A percentile compares a stretch with the other conserved stretches of the same genome.
These are phyloP conservation scores for Jasminum sambac DNA, from an alignment of 257 asterid species.

Conservation along the genomic window DNA sequence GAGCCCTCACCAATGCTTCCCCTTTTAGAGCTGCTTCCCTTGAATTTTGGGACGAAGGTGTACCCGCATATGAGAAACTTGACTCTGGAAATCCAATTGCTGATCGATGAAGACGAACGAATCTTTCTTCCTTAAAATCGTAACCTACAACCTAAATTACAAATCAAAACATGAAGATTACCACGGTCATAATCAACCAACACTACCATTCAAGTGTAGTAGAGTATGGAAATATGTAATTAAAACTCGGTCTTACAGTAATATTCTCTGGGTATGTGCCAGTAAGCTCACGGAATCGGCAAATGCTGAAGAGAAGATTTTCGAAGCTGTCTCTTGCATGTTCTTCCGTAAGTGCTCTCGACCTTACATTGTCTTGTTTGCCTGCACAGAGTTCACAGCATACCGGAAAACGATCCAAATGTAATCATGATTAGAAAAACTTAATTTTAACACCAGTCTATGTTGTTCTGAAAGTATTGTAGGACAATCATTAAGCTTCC, in stretches of 20 bases:
- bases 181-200: slow-evolving; percentile 5
- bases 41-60: slow-evolving; percentile 71
- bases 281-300: slow-evolving; percentile 94
- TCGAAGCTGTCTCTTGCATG: slow-evolving; percentile 90
- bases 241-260: slow-evolving; percentile 60
- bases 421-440: neutral
- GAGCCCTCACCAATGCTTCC: slow-evolving; percentile 72
- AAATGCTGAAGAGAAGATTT: slow-evolving; percentile 82
- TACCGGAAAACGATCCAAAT: neutral
- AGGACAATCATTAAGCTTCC: neutral
- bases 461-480: neutral
- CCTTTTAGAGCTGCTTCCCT: slow-evolving; percentile 88
- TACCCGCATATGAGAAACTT: slow-evolving; percentile 75
- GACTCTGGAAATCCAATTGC: slow-evolving; percentile 70
- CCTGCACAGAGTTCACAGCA: slow-evolving; percentile 41
- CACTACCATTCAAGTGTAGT: slow-evolving; percentile 3
- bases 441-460: neutral
- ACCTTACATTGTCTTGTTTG: slow-evolving; percentile 59
- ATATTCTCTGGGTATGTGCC: slow-evolving; percentile 85
- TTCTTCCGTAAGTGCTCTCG: slow-evolving; percentile 83
- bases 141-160: slow-evolving; percentile 76
- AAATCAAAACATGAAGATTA: neutral
- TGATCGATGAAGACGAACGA: slow-evolving; percentile 71
- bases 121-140: slow-evolving; percentile 92
- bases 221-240: slow-evolving; percentile 4